Evolutionary conservation across 164 flowering plant species (phyloP).

Genomic region (Akebia trifoliata): DNA sequence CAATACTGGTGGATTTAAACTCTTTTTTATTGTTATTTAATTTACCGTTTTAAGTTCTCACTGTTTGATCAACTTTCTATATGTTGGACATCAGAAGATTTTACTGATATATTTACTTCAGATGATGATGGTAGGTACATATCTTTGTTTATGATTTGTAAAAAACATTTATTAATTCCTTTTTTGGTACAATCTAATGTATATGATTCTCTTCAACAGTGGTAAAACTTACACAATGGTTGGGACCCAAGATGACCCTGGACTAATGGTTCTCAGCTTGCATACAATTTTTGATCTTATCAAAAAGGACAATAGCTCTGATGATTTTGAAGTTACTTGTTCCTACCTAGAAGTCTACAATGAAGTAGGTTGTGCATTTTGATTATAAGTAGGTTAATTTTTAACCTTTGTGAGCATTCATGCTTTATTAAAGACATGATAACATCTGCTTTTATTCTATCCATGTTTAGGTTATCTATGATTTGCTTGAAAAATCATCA

Average conservation of each 20-base stretch:
- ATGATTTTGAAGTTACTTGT: constrained; percentile 76
- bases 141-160: neutral
- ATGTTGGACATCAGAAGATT: neutral
- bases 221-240: constrained; percentile 95
- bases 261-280: constrained; percentile 92
- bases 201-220: constrained; percentile 33
- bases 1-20: too few relatives aligned
- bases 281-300: constrained; percentile 75
- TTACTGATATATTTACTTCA: neutral
- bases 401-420: neutral
- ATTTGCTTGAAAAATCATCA: constrained; percentile 85
- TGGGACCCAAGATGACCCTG: constrained; percentile 75
- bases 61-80: neutral
- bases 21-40: neutral
- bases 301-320: constrained; percentile 48
- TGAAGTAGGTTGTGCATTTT: constrained; percentile 49
- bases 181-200: neutral
- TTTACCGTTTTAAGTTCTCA: neutral
- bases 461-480: constrained; percentile 70
- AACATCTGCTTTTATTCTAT: constrained; percentile 13
- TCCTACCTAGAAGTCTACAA: constrained; percentile 96
- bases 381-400: constrained; percentile 3
- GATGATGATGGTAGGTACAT: neutral
- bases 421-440: constrained; percentile 2
- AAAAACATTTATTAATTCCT: neutral